Evolutionary conservation across 2,329 filamentous ascomycete species (phyloP), one percentile per base, ranked within the genome.

Genomic region (Trichoderma lentiforme): DNA sequence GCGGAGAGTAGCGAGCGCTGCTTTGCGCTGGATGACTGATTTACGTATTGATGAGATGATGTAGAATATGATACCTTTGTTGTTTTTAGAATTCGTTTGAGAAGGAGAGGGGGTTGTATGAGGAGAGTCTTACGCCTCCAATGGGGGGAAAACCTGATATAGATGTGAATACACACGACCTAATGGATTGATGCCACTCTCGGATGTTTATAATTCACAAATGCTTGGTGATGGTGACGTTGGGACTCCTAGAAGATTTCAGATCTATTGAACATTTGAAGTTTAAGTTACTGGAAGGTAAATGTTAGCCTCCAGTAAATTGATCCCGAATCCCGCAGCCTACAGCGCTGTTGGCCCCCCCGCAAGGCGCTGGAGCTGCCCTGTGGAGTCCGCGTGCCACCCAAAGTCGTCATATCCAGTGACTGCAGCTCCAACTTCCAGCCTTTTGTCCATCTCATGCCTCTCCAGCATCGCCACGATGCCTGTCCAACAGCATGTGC

Each of bases 401-500:
- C 53, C n/a, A 15, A 26, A 34, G 18, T 51, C 65, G 65, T 69
- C 65, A 69, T 69, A 69, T 26, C 56, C 66, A 60, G 18, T 34
- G 15, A 32, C 26, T 62, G 56, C 28, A 71, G 57, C 64, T 36
- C 64, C 66, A 69, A 47, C 36, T 53, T 43, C 28, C 58, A 26
- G 34, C n/a, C 21, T 64, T 30, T 70, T 32, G 18, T 28, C 66
- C 62, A 28, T 65, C 14, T 11, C 26, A 64, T 64, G 72, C 63
- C 51, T 61, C 58, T 30, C 28, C 61, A 57, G 60, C 64, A 66
- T 63, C 26, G 34, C 79, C 73, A 68, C 66, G 36, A 90, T 90
- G 86, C 89, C 91, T 77, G 93, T 97, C 80, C 92, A 93, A 78
- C 94, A 97, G 82, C 93, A 94, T 83, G 92, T 97, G 73, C 87